A percentile compares a stretch with the other conserved stretches of the same genome.
These are phyloP conservation scores for Saturnispora galanensis DNA, from an alignment of 805 yeast species.

Conservation along the genomic window DNA sequence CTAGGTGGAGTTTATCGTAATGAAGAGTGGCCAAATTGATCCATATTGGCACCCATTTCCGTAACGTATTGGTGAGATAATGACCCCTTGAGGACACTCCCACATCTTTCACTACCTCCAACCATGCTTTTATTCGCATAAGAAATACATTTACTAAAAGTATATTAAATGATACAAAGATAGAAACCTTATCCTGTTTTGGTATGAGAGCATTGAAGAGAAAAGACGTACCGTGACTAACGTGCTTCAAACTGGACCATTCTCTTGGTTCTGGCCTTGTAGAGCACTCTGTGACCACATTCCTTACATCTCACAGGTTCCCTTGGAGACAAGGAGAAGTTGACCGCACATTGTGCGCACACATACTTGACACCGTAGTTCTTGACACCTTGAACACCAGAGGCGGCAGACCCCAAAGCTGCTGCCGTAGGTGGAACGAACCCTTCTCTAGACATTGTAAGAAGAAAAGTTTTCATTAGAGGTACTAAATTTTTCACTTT, in stretches of 20 bases:
- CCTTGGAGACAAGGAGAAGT: constrained; percentile 76
- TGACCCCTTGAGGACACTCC: too few relatives aligned
- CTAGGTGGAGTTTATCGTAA: too few relatives aligned
- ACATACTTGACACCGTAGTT: constrained; percentile 84
- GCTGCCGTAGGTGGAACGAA: constrained; percentile 73
- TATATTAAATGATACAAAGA: background rate
- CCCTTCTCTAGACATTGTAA: constrained; percentile 55
- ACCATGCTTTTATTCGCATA: too few relatives aligned
- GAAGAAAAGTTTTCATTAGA: background rate
- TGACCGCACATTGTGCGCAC: constrained; percentile 93
- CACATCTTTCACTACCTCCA: too few relatives aligned
- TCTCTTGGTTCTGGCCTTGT: constrained; percentile 95
- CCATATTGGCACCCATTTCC: too few relatives aligned
- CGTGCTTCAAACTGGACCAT: constrained; percentile 88
- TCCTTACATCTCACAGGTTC: constrained; percentile 98
- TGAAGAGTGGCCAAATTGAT: too few relatives aligned
- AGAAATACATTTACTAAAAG: background rate
- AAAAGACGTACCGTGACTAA: constrained; percentile 20
- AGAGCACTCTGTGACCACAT: constrained; percentile 95
- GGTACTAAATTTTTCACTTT: background rate
- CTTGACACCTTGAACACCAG: constrained; percentile 55
- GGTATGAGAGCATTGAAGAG: background rate
- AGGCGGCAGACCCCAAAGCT: constrained; percentile 74
- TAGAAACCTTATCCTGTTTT: background rate
- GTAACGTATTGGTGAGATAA: too few relatives aligned